Base-by-base conservation (phyloP, 805 yeast genomes). In the Zygotorulaspora danielsina region DNA sequence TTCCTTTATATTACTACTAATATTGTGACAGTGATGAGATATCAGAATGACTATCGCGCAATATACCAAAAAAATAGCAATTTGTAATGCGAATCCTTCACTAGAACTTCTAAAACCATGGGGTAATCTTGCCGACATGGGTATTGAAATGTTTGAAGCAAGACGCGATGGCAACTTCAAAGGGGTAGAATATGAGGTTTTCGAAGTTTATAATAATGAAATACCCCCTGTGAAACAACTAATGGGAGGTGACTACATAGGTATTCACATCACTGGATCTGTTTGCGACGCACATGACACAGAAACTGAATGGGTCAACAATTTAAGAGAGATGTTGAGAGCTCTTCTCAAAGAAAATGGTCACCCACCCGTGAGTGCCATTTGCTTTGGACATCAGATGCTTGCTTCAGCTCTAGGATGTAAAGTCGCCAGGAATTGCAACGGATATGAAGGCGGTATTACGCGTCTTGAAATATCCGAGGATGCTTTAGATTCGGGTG, bases 311-410 rank as follows among this genome's bases (percentile, higher is more conserved):
- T 73, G 78, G 78, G 65, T 74, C 26, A 48, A 51, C 15, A 50
- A 56, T 20, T 51, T 75, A 20, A 67, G 70, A 44, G 40, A 56
- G 8, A 62, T 72, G 36, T 49, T 74, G 24, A 10, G 19, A 18
- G 44, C 33, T 29, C 45, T 51, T 17, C 31, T 53, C 5, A 27
- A 32, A 6, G 44, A 39, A 9, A 33, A 29, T 4, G 42, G 17
- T 41, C 42, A 53, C 22, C 61, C 71, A 11, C 81, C 83, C 2
- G 42, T 78, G 4, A 71, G 75, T 5, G 94, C 95, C 3, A 67
- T 87, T 29, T 87, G 96, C 60, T 87, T 86, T 57, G 96, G 96
- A 5, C 96, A 88, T 61, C 96, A 87, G 57, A 70, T 85, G 17
- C 59, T 87, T n/a, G 80, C 78, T 1, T 72, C 81, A 38, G 78